Percentiles rank a stretch among this genome's conserved stretches.
Evolutionary conservation across 176 grass and related monocot species (phyloP).

Genomic region (Lolium perenne): DNA sequence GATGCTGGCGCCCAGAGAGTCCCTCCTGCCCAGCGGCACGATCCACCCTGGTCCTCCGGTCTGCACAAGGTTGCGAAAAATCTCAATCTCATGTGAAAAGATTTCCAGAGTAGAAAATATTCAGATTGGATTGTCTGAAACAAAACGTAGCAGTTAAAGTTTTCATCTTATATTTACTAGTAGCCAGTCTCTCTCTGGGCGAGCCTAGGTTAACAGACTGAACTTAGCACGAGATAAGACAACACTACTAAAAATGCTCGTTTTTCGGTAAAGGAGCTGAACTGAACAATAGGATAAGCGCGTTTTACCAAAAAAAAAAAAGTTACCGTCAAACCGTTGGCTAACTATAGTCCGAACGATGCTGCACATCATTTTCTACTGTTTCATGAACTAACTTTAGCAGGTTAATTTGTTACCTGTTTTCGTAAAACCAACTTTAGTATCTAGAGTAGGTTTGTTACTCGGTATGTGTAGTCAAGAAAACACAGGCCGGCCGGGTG

Average conservation of each 20-base stretch:
- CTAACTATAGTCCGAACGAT: neutral
- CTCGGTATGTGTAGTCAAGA: neutral
- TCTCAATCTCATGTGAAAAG: neutral
- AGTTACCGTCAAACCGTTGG: neutral
- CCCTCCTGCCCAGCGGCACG: slow-evolving; percentile 77
- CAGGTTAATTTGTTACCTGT: neutral
- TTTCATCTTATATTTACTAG: no score
- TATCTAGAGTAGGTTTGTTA: neutral
- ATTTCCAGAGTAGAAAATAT: neutral
- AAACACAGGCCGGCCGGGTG: neutral
- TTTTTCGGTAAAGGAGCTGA: neutral
- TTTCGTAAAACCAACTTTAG: neutral
- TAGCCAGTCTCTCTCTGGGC: no score
- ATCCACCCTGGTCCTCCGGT: slow-evolving; percentile 80
- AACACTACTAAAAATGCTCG: neutral
- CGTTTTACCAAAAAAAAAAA: no score
- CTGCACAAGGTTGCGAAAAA: slow-evolving; percentile 38
- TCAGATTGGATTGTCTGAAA: neutral
- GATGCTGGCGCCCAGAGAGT: slow-evolving; percentile 70
- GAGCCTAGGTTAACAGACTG: no score
- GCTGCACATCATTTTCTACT: neutral
- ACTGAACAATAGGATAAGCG: neutral
- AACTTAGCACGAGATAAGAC: neutral
- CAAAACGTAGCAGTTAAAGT: no score
- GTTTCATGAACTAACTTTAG: neutral